A percentile compares a stretch with the other conserved stretches of the same genome.
Conservation (phyloP, 176 grass and related monocot species). For the Elymus sibiricus region DNA sequence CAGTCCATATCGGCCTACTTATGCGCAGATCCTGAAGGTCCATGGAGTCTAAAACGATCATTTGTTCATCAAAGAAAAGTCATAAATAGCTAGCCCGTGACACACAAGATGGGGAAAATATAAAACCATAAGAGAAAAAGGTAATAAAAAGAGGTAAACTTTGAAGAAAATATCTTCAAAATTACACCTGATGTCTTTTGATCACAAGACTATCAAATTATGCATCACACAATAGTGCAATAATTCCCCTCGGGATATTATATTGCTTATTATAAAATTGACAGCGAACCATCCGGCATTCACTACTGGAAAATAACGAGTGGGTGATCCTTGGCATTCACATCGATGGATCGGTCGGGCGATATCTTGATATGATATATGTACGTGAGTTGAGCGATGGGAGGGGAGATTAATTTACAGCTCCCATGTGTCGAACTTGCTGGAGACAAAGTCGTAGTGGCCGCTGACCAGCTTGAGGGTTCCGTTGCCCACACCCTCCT, state of each 20-base stretch:
- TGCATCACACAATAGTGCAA: conserved; percentile 23
- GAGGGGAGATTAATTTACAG: conserved; percentile 3
- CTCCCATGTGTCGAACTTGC: conserved; percentile 62
- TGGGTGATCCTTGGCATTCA: neutral
- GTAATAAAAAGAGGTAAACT: conserved; percentile 14
- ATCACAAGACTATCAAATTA: conserved; percentile 32
- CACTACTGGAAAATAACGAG: neutral
- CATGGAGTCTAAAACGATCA: too few species aligned
- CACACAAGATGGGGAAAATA: too few species aligned
- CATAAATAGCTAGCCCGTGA: too few species aligned
- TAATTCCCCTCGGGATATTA: conserved; percentile 16
- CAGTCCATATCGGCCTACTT: too few species aligned
- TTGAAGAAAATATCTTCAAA: conserved; percentile 7
- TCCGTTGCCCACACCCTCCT: conserved; percentile 45
- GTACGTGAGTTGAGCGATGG: neutral
- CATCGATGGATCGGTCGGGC: neutral
- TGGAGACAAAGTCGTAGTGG: conserved; percentile 80
- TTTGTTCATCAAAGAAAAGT: too few species aligned
- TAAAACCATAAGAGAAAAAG: neutral
- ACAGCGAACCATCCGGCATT: conserved; percentile 10
- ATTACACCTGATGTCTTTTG: conserved; percentile 26
- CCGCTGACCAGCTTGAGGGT: conserved; percentile 66
- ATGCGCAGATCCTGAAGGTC: too few species aligned
- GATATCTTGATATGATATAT: neutral
- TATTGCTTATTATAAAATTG: conserved; percentile 13